phyloP scores from a whole-genome alignment of 192 early-diverging fungal genomes.

The Backusella tarrabulga region DNA sequence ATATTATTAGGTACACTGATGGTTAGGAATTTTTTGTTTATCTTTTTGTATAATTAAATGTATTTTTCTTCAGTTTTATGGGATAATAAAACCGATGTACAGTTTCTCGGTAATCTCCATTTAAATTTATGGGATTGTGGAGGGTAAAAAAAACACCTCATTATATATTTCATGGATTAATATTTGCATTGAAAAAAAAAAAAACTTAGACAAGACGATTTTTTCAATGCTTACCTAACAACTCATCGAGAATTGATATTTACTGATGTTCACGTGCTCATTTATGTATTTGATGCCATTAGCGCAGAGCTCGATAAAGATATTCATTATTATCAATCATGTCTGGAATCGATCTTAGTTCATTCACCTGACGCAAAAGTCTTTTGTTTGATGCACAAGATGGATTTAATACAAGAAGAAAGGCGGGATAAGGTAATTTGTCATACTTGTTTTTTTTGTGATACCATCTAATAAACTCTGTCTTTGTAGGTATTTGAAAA shows the following conservation, averaged over 20 bases:
- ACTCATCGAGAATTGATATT: slow-evolving; percentile 7
- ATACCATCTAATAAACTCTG: not conserved
- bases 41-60: not conserved
- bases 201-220: slow-evolving; percentile 5
- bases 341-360: not conserved
- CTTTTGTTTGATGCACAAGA: slow-evolving; percentile 12
- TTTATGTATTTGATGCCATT: slow-evolving; percentile 7
- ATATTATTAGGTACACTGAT: not conserved
- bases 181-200: not conserved
- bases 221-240: not conserved
- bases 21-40: not conserved
- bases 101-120: slow-evolving; percentile 11
- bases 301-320: slow-evolving; percentile 9
- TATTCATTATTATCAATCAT: slow-evolving; percentile 13
- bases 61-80: slow-evolving; percentile 5
- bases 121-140: slow-evolving; percentile 21
- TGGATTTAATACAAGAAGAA: slow-evolving; percentile 15
- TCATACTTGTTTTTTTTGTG: not conserved
- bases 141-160: not conserved
- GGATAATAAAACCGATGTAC: slow-evolving; percentile 13
- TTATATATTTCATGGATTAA: not conserved
- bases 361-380: slow-evolving; percentile 5
- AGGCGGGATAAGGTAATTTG: slow-evolving; percentile 8
- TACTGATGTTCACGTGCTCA: slow-evolving; percentile 5
- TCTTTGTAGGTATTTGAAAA: slow-evolving; percentile 64